These are phyloP conservation scores for Hyphopichia buzzinii DNA, from an alignment of 1,139 yeast species.

Conservation along the genomic window DNA sequence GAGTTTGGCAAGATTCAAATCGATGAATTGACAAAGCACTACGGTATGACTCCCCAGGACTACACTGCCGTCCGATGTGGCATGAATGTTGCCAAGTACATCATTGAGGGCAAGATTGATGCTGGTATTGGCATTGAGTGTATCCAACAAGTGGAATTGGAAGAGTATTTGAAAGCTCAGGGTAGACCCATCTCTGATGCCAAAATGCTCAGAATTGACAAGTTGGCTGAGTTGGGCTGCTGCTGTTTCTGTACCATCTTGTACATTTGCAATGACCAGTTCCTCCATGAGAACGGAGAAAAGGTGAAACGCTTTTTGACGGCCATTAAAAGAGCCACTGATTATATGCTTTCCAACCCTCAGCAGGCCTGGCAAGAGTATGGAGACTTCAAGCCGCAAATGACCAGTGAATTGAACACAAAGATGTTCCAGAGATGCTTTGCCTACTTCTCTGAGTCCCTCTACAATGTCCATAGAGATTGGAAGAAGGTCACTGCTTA, in stretches of 20 bases:
- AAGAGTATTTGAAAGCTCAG: conserved; percentile 44
- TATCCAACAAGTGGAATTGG: conserved; percentile 58
- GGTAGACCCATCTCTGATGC: conserved; percentile 49
- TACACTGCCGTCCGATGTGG: conserved; percentile 62
- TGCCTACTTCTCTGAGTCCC: conserved; percentile 53
- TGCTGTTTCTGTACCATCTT: conserved; percentile 60
- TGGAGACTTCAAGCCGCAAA: conserved; percentile 47
- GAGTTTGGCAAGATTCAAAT: conserved; percentile 60
- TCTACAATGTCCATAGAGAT: conserved; percentile 55
- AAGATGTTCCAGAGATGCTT: conserved; percentile 54
- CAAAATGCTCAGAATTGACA: conserved; percentile 56
- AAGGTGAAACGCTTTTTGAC: conserved; percentile 43
- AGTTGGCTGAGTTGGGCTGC: conserved; percentile 57
- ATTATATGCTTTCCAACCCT: conserved; percentile 43
- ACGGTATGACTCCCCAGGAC: conserved; percentile 54
- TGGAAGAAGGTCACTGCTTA: conserved; percentile 56
- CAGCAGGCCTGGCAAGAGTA: conserved; percentile 47
- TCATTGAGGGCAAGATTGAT: conserved; percentile 54
- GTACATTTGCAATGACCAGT: conserved; percentile 53
- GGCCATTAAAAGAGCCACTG: conserved; percentile 52
- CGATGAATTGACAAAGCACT: conserved; percentile 54
- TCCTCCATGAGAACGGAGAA: conserved; percentile 48
- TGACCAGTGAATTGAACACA: conserved; percentile 38
- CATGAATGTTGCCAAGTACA: conserved; percentile 57
- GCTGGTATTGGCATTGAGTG: conserved; percentile 62